A percentile compares a stretch with the other conserved stretches of the same genome.
phyloP scores from a whole-genome alignment of 2,329 filamentous ascomycete species.

The Penicillium nordicum region DNA sequence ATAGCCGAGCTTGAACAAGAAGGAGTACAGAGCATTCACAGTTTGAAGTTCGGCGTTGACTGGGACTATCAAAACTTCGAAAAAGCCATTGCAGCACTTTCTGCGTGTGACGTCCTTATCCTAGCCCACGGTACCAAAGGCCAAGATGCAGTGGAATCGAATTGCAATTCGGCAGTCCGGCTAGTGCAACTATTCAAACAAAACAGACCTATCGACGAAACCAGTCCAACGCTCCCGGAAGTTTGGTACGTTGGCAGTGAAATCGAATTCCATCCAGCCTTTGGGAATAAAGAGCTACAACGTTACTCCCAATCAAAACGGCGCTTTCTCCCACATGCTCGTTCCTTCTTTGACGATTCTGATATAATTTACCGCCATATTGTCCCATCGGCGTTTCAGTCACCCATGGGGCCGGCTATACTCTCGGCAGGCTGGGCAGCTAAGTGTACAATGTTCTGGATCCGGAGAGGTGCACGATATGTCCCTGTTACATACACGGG shows the following conservation, averaged over 20 bases:
- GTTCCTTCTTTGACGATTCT: constrained; percentile 14
- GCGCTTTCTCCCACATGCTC: constrained; percentile 16
- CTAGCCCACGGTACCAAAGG: constrained; percentile 14
- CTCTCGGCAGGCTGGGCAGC: constrained; percentile 14
- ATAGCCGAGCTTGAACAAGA: constrained; percentile 7
- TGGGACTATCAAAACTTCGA: constrained; percentile 13
- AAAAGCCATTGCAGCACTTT: background rate
- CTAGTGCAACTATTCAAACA: constrained; percentile 12
- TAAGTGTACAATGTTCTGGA: constrained; percentile 17
- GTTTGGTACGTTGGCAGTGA: constrained; percentile 20
- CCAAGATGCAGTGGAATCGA: constrained; percentile 8
- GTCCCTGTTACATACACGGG: constrained; percentile 18
- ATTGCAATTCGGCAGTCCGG: constrained; percentile 10
- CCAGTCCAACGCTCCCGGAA: constrained; percentile 12
- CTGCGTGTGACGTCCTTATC: constrained; percentile 14
- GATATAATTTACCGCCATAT: constrained; percentile 18
- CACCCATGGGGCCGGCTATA: constrained; percentile 4
- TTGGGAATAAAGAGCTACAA: constrained; percentile 3
- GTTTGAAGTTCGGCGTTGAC: constrained; percentile 6
- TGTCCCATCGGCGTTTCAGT: constrained; percentile 10
- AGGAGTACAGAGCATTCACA: constrained; percentile 8
- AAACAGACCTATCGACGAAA: background rate
- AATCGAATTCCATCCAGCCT: constrained; percentile 10
- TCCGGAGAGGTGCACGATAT: constrained; percentile 17
- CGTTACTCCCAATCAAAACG: constrained; percentile 10